Base-by-base conservation (phyloP, 495 filamentous ascomycete genomes). In the Chlorociboria aeruginascens region DNA sequence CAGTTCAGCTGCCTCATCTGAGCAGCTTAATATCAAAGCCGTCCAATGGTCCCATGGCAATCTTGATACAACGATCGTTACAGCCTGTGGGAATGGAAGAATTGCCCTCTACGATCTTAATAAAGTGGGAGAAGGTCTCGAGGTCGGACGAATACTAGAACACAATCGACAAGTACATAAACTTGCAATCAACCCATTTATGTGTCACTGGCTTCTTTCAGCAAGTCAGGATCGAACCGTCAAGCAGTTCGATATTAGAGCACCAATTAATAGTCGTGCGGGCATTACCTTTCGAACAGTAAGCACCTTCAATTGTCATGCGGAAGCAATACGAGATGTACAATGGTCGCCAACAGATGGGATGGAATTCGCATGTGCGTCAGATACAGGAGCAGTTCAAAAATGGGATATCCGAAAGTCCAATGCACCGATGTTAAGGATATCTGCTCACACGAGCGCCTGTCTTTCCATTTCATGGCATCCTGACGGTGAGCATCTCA, bases 401-500 rank as follows among this genome's bases (percentile, higher is more conserved):
- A 74, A 76, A 54, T 78, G 73, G 72, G 72, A 78, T 54, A 66
- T 71, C 14, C 63, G 71, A 7, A 73, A 69, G 51, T 33, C 60
- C 12, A 56, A 41, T 16, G 62, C 61, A 6, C 72, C 73, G 10
- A 47, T 74, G 14, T 51, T 93, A 44, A 83, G 82, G 55, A 85
- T 95, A 51, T 81, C 83, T 39, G 93, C 88, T 29, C 92, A 98
- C 61, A 76, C 83, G 54, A 83, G 79, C 36, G 74, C 81, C 0
- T 94, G 85, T 57, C 81, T 77, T 48, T 73, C 86, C 4, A 80
- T 98, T 40, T 86, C 94, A 54, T 98, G 93, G 92, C 92, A 98
- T 60, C 88, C 87, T 1, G 90, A 96, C 62, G 92, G 92, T 29
- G 85, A 85, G 49, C 85, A 97, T 62, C 69, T 95, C 12, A 80